These are phyloP conservation scores for Nicotiana undulata DNA, from an alignment of 257 asterid species.

Conservation along the genomic window DNA sequence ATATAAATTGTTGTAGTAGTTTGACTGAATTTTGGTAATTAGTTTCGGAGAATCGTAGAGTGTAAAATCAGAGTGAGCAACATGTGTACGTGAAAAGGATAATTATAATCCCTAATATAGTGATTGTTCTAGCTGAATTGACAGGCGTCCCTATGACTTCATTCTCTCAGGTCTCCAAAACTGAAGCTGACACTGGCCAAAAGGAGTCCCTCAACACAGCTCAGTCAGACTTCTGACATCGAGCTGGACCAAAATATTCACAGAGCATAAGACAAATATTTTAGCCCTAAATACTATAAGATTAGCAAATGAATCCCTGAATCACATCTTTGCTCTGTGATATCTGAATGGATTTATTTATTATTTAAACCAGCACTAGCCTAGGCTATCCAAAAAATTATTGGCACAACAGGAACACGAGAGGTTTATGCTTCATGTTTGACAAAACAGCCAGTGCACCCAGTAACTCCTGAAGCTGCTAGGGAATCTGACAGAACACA, in stretches of 20 bases:
- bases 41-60: not conserved
- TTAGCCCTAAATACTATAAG: not conserved
- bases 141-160: not conserved
- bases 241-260: not conserved
- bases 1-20: not conserved
- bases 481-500: not conserved
- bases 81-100: not conserved
- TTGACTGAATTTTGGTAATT: not conserved
- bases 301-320: not conserved
- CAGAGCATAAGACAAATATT: not conserved
- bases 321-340: not conserved
- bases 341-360: not conserved
- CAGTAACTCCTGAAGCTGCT: not conserved
- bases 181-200: not conserved
- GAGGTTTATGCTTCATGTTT: not conserved
- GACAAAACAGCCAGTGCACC: not conserved
- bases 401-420: not conserved
- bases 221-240: not conserved
- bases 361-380: not conserved
- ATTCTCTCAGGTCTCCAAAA: not conserved
- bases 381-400: not conserved
- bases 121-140: not conserved
- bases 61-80: not conserved
- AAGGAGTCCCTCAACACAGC: not conserved
- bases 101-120: not conserved